Percentiles rank a stretch among this genome's conserved stretches.
phyloP scores from a whole-genome alignment of 225 moss, liverwort and hornwort species.

The Anthoceros angustus region DNA sequence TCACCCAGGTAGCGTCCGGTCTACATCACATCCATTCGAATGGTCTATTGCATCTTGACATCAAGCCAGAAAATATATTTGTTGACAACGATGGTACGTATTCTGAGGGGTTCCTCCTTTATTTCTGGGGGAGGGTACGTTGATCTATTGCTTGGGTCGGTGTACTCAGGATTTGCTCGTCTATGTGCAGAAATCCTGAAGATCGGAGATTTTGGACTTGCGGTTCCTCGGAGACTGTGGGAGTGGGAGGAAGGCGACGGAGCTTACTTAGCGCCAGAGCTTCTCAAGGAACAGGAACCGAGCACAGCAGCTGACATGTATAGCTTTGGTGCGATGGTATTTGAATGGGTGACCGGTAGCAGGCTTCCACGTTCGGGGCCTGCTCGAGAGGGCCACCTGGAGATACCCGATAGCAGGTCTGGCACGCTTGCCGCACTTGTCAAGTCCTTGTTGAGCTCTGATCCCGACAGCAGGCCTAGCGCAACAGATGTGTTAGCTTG shows the following conservation, averaged over 20 bases:
- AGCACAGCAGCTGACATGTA: conserved; percentile 81
- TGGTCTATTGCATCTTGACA: conserved; percentile 89
- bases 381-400: conserved; percentile 45
- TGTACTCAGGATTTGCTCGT: neutral
- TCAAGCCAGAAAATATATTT: conserved; percentile 94
- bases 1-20: conserved; percentile 63
- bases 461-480: conserved; percentile 64
- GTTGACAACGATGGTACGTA: conserved; percentile 60
- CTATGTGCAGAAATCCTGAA: conserved; percentile 45
- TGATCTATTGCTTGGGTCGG: neutral
- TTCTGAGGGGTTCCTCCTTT: neutral
- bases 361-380: conserved; percentile 71
- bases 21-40: conserved; percentile 80
- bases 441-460: conserved; percentile 32
- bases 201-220: conserved; percentile 91
- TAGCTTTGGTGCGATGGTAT: conserved; percentile 92
- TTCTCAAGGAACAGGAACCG: conserved; percentile 79
- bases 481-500: conserved; percentile 36
- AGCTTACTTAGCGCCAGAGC: conserved; percentile 80
- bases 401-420: conserved; percentile 43
- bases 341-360: conserved; percentile 57
- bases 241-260: conserved; percentile 99
- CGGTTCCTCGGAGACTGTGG: conserved; percentile 72
- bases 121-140: neutral
- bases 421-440: conserved; percentile 29